These are phyloP conservation scores for Canna indica DNA, from an alignment of 176 grass and related monocot species.

Conservation along the genomic window DNA sequence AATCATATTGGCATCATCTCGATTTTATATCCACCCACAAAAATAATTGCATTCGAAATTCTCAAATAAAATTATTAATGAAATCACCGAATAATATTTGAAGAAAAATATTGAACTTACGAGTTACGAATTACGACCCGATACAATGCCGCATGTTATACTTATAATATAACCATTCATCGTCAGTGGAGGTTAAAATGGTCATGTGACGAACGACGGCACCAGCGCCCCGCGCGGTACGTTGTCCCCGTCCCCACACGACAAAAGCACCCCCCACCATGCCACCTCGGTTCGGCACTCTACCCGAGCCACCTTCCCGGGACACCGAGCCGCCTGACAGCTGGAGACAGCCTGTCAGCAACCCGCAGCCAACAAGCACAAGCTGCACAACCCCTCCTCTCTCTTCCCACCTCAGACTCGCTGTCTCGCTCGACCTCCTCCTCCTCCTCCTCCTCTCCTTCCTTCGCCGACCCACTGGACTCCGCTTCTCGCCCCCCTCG, in stretches of 20 bases:
- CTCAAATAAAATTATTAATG: no score
- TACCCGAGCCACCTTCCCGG: background rate
- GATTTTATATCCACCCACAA: no score
- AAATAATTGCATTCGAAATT: no score
- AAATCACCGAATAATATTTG: no score
- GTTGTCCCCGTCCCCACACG: background rate
- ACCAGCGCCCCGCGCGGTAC: background rate
- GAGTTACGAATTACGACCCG: background rate
- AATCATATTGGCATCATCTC: no score
- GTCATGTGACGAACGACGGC: background rate
- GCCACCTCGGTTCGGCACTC: background rate
- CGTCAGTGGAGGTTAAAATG: background rate
- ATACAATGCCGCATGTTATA: no score
- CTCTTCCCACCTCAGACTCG: background rate
- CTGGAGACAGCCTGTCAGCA: constrained; percentile 13
- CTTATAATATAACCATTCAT: background rate
- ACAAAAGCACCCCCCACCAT: background rate
- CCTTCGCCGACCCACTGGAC: background rate
- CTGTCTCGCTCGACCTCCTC: background rate
- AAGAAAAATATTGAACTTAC: no score
- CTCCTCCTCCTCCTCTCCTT: background rate
- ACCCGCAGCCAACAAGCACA: background rate
- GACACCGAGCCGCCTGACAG: constrained; percentile 6
- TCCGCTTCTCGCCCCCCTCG: background rate
- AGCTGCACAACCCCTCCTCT: background rate